phyloP scores from a whole-genome alignment of 441 rosid genomes.

The Syzygium syzygioides region DNA sequence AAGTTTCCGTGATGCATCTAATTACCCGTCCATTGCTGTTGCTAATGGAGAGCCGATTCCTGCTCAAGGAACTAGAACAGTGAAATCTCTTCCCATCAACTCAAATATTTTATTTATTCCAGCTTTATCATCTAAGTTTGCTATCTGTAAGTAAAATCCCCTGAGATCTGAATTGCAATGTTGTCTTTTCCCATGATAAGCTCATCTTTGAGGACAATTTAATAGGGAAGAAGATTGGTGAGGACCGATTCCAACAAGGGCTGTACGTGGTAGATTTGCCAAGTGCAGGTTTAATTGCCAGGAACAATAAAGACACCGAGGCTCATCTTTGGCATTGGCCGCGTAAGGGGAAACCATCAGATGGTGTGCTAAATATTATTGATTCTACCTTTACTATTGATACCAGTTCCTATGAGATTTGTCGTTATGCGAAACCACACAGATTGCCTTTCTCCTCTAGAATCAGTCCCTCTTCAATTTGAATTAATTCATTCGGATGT shows the following conservation, averaged over 20 bases:
- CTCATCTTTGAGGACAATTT: neutral
- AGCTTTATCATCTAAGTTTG: neutral
- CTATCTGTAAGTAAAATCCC: neutral
- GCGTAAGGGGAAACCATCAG: too few relatives aligned
- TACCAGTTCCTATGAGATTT: too few relatives aligned
- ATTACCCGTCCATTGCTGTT: neutral
- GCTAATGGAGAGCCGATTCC: neutral
- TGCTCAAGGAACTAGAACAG: neutral
- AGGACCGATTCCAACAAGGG: neutral
- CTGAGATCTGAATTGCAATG: neutral
- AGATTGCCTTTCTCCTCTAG: too few relatives aligned
- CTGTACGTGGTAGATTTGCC: accelerated
- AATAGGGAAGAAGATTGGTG: neutral
- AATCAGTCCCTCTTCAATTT: too few relatives aligned
- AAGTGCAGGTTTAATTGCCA: neutral
- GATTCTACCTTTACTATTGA: too few relatives aligned
- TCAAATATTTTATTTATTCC: neutral
- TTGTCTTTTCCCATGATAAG: neutral
- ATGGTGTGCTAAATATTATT: too few relatives aligned
- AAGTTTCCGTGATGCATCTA: neutral
- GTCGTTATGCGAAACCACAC: too few relatives aligned
- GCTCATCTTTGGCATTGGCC: too few relatives aligned
- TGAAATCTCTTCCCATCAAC: neutral
- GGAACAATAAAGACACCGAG: too few relatives aligned
- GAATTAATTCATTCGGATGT: too few relatives aligned